Conservation (phyloP, 176 grass and related monocot species). For the Alopecurus myosuroides region DNA sequence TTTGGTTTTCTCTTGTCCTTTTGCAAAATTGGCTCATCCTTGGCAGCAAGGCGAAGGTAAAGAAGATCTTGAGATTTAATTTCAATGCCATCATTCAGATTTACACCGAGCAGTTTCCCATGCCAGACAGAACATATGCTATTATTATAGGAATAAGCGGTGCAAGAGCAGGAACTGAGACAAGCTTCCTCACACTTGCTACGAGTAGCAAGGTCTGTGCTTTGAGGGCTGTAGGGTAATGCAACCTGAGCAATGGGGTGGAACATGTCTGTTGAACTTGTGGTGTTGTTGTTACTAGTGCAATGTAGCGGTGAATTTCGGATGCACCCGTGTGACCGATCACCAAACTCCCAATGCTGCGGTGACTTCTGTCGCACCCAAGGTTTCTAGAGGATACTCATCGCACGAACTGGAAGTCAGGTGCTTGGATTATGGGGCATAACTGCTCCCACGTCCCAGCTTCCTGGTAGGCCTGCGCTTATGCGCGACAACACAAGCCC, state of each 20-base stretch:
- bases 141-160: neutral
- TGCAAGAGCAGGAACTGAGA: neutral
- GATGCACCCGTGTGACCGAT: slow-evolving; percentile 35
- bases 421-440: no score
- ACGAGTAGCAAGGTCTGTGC: neutral
- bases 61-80: slow-evolving; percentile 10
- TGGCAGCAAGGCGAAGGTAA: slow-evolving; percentile 46
- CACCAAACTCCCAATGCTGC: slow-evolving; percentile 17
- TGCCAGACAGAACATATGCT: neutral
- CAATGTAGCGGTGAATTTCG: slow-evolving; percentile 37
- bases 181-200: neutral
- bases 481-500: no score
- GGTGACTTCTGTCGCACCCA: no score
- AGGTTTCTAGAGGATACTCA: no score
- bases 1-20: neutral
- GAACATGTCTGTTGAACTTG: slow-evolving; percentile 37
- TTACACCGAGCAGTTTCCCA: neutral
- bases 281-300: neutral
- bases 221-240: slow-evolving; percentile 29
- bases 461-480: no score
- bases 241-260: neutral
- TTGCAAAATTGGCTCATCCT: neutral
- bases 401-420: no score
- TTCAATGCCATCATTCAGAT: neutral
- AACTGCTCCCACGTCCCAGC: no score